Evolutionary conservation across 352 stramenopile genomes (phyloP).

Genomic region (Lagenidium sp.): DNA sequence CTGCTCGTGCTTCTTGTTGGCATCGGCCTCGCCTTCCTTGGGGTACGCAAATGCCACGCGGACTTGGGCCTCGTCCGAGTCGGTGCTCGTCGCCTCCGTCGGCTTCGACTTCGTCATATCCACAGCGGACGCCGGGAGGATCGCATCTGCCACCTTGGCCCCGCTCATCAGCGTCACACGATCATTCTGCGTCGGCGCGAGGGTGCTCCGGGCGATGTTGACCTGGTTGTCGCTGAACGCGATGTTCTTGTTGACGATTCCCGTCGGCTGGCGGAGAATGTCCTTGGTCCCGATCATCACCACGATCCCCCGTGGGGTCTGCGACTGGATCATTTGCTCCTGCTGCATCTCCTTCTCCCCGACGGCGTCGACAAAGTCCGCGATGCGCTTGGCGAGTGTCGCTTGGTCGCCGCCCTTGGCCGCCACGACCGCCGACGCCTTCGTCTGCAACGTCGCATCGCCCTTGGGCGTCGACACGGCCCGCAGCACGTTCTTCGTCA

Average conservation of each 20-base stretch:
- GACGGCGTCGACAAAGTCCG: slow-evolving; percentile 5
- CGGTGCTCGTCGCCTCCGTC: background rate
- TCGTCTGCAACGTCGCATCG: slow-evolving; percentile 9
- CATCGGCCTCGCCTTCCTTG: background rate
- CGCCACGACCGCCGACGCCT: slow-evolving; percentile 10
- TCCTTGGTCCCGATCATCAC: slow-evolving; percentile 6
- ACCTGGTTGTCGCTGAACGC: slow-evolving; percentile 7
- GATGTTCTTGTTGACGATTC: slow-evolving; percentile 13
- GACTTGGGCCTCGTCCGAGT: background rate
- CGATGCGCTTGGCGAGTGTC: slow-evolving; percentile 1
- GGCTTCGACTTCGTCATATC: background rate
- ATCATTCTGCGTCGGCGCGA: background rate
- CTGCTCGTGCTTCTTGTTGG: background rate
- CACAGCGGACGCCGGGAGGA: background rate
- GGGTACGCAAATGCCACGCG: background rate
- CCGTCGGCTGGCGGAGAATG: slow-evolving; percentile 4
- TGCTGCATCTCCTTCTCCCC: background rate
- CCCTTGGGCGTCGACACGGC: slow-evolving; percentile 3
- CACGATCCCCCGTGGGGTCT: background rate
- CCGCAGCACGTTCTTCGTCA: background rate
- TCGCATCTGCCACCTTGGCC: background rate
- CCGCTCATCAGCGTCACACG: background rate
- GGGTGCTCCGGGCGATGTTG: background rate
- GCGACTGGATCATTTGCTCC: background rate
- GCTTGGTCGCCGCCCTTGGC: slow-evolving; percentile 6